Percentiles rank a stretch among this genome's conserved stretches.
Evolutionary conservation across 176 grass and related monocot genomes (phyloP).

Genomic region (Avena sativa): DNA sequence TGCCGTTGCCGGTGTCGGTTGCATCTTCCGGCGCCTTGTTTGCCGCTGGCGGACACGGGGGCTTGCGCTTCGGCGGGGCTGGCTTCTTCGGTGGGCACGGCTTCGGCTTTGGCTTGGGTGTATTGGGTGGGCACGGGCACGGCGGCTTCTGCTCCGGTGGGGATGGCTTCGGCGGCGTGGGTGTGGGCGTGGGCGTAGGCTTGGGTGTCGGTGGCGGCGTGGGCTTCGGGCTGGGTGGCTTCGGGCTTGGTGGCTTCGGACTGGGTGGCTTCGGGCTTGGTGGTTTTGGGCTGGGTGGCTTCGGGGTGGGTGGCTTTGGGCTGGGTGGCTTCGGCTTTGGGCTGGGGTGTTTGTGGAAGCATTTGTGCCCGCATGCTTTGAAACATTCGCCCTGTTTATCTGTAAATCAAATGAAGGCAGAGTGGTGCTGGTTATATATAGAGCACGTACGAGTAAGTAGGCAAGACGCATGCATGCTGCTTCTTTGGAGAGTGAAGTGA

Average conservation of each 20-base stretch:
- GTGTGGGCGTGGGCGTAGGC: not conserved
- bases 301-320: not conserved
- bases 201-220: not conserved
- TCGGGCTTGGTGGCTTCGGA: not conserved
- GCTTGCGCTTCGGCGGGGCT: not conserved
- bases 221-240: not conserved
- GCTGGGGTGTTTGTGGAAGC: conserved; percentile 17
- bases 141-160: not conserved
- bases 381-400: conserved; percentile 37
- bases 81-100: not conserved
- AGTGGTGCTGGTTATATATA: not conserved
- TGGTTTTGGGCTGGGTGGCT: not conserved
- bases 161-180: not conserved
- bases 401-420: conserved; percentile 2
- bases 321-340: not conserved
- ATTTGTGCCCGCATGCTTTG: conserved; percentile 29
- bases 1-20: not conserved
- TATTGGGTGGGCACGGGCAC: not conserved
- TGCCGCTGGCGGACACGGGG: not conserved
- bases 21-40: no score
- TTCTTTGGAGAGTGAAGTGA: not conserved
- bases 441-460: not conserved
- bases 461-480: not conserved
- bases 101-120: not conserved
- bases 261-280: not conserved